Percentiles rank a stretch among this genome's conserved stretches.
Conservation (phyloP, 441 rosid species). For the Rhodomyrtus psidioides region DNA sequence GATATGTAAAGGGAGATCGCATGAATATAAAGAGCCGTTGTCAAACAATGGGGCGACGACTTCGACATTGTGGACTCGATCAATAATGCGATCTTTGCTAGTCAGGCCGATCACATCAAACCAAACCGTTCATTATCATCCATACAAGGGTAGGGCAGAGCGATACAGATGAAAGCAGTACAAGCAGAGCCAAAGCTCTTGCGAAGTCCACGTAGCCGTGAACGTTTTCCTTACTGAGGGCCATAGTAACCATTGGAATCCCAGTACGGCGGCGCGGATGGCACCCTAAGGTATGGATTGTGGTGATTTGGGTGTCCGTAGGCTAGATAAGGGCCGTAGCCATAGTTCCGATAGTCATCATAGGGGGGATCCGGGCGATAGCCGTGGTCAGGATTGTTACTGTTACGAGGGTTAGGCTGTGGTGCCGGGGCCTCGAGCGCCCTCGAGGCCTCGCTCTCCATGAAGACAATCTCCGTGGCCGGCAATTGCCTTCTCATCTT, state of each 20-base stretch:
- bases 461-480: background rate
- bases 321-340: no score
- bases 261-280: background rate
- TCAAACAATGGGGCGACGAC: no score
- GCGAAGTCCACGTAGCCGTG: background rate
- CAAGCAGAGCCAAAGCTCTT: background rate
- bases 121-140: background rate
- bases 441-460: background rate
- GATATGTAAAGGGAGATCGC: no score
- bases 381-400: background rate
- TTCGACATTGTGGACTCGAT: no score
- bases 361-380: no score
- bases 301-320: background rate
- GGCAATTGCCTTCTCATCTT: background rate
- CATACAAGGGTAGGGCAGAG: background rate
- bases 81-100: background rate
- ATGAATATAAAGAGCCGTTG: no score
- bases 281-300: fast-evolving
- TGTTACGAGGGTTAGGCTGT: no score
- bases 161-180: background rate
- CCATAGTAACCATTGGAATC: background rate
- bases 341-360: no score
- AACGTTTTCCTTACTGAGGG: background rate
- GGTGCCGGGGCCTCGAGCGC: no score
- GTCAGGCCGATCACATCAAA: background rate